Evolutionary conservation across 768 basidiomycete genomes (phyloP), one percentile per base, ranked within the genome.

Genomic region (Sistotremastrum suecicum): DNA sequence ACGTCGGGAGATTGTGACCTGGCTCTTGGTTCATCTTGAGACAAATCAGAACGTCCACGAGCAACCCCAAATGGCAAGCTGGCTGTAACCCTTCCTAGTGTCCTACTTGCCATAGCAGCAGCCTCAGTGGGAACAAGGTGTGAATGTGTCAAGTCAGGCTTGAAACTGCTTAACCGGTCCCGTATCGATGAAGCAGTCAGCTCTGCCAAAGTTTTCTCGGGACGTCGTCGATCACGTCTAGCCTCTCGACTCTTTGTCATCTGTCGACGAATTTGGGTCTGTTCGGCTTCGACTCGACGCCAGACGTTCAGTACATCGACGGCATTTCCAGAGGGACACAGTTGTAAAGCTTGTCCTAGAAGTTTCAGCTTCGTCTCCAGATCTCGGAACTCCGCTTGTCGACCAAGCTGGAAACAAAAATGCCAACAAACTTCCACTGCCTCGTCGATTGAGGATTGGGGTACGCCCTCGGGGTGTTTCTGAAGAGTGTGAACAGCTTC

Each of bases 371-470:
- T 84, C 53, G 77, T 75, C 7, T 71, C 61, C 5, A 75, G 60
- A 49, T 91, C 81, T 1, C 69, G 56, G 55, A 81, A 91, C 54
- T 84, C 87, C 5, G 76, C 68, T 52, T 90, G 83, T 48, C 81
- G 75, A 10, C 88, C 92, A 2, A 98, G 74, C 61, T 87, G 82
- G 63, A 81, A 88, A 57, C 86, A 89, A 2, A 83, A 78, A 30
- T 83, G 78, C 92, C 92, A 98, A 51, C 83, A 87, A 34, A 91
- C 81, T 52, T 89, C 82, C 41, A 71, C 72, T 1, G 82, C 83
- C 49, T 83, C 78, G 47, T 64, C 60, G 31, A 76, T 53, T 47
- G 62, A 60, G 11, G 7, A 12, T 11, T 31, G 38, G 9, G 61
- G 58, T 35, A 74, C 68, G n/a, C 66, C 64, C 2, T 55, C 36